These are phyloP conservation scores for Clitoria ternatea DNA, from an alignment of 306 rosid species.

Conservation along the genomic window DNA sequence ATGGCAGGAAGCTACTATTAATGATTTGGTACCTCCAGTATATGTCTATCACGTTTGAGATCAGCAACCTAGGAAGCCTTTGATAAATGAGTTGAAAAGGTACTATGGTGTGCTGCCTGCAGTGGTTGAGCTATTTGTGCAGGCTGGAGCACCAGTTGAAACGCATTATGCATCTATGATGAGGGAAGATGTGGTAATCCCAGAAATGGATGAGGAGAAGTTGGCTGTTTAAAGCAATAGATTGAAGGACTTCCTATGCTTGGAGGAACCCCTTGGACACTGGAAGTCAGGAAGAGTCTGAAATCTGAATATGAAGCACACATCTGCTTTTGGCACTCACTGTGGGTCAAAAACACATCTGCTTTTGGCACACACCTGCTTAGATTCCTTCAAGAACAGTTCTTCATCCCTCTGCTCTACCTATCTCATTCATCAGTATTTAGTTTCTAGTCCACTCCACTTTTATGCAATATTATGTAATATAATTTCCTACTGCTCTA, in stretches of 20 bases:
- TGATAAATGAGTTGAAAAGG: conserved; percentile 50
- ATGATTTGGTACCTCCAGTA: conserved; percentile 56
- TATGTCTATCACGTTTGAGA: conserved; percentile 59
- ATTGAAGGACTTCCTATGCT: neutral
- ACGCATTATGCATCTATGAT: conserved; percentile 38
- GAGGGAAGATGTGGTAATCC: conserved; percentile 63
- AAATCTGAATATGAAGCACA: neutral
- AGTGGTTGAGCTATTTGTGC: conserved; percentile 66
- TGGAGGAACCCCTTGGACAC: neutral
- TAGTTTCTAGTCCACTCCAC: neutral
- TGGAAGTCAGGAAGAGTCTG: no score
- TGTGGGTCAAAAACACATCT: neutral
- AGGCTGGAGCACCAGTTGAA: conserved; percentile 46
- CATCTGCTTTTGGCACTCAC: neutral
- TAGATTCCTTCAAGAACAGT: neutral
- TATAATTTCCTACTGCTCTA: neutral
- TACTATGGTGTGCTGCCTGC: conserved; percentile 70
- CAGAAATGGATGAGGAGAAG: conserved; percentile 55
- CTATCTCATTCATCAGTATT: neutral
- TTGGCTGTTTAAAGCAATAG: conserved; percentile 44
- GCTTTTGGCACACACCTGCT: no score
- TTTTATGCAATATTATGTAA: neutral
- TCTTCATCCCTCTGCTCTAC: neutral
- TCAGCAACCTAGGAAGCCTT: conserved; percentile 34
- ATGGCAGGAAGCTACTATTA: conserved; percentile 67